These are phyloP conservation scores for Buxus sempervirens DNA, from an alignment of 164 flowering plant genomes.

Conservation along the genomic window DNA sequence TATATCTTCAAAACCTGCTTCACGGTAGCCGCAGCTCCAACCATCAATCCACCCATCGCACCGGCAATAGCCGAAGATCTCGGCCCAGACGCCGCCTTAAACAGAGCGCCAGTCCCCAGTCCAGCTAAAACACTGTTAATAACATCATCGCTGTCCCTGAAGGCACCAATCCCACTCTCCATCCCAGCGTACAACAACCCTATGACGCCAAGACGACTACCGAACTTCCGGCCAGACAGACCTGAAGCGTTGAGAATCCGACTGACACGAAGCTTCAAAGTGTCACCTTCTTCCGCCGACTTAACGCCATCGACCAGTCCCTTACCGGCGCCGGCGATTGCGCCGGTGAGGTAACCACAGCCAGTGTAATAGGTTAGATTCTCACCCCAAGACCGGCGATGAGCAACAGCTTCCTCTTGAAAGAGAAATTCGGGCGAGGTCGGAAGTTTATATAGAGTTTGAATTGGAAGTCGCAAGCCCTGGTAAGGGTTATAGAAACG, in stretches of 20 bases:
- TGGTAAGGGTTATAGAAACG: constrained; percentile 84
- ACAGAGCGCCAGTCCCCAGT: constrained; percentile 57
- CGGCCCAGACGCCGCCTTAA: constrained; percentile 54
- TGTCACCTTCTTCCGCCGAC: constrained; percentile 60
- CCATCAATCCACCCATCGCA: constrained; percentile 55
- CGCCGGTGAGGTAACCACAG: constrained; percentile 60
- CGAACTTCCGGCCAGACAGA: constrained; percentile 55
- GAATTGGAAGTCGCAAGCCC: constrained; percentile 48
- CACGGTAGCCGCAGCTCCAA: constrained; percentile 44
- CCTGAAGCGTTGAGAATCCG: constrained; percentile 73
- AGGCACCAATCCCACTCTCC: constrained; percentile 54
- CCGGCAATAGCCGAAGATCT: constrained; percentile 69
- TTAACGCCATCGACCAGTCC: constrained; percentile 52
- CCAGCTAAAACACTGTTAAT: constrained; percentile 64
- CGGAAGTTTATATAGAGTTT: constrained; percentile 68
- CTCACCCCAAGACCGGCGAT: constrained; percentile 90
- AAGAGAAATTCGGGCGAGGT: constrained; percentile 82
- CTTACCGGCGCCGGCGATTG: constrained; percentile 56
- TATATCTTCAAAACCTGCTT: constrained; percentile 58
- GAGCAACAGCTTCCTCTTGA: constrained; percentile 61
- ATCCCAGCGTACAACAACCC: constrained; percentile 71
- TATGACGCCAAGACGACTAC: constrained; percentile 64
- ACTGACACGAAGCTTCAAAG: constrained; percentile 67
- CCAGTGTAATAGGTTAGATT: constrained; percentile 90
- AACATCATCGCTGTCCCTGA: constrained; percentile 50